phyloP scores from a whole-genome alignment of 208 protist species.

The Trypanosoma lewisi region DNA sequence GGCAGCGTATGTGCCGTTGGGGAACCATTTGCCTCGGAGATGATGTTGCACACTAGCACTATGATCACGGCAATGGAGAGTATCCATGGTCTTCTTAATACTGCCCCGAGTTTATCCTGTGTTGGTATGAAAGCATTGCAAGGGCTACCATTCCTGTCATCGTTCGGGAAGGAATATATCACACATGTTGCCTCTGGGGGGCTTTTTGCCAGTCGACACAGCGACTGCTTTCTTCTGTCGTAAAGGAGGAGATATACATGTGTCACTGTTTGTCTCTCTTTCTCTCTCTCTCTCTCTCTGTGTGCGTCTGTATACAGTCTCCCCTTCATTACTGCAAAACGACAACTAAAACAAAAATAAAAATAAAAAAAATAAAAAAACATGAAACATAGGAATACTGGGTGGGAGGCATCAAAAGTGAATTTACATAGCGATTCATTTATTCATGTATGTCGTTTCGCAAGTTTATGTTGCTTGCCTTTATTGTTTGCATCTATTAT shows the following conservation, averaged over 20 bases:
- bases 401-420: too few relatives aligned
- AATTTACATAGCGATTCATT: too few relatives aligned
- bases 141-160: slow-evolving; percentile 62
- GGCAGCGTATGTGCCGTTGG: slow-evolving; percentile 69
- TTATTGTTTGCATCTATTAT: too few relatives aligned
- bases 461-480: too few relatives aligned
- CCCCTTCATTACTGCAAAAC: too few relatives aligned
- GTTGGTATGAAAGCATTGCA: slow-evolving; percentile 74
- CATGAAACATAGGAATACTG: too few relatives aligned
- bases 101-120: slow-evolving; percentile 44
- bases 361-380: too few relatives aligned
- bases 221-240: slow-evolving; percentile 29
- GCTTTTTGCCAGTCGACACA: slow-evolving; percentile 61
- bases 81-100: slow-evolving; percentile 60
- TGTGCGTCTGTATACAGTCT: too few relatives aligned
- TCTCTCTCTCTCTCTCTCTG: too few relatives aligned
- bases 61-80: slow-evolving; percentile 80
- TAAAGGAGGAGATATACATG: slow-evolving; percentile 10
- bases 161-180: slow-evolving; percentile 73
- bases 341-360: too few relatives aligned
- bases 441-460: too few relatives aligned
- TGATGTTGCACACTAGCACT: slow-evolving; percentile 69
- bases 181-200: slow-evolving; percentile 75
- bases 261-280: too few relatives aligned
- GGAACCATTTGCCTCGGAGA: slow-evolving; percentile 67